phyloP scores from a whole-genome alignment of 176 grass and related monocot species.

The Canna indica region DNA sequence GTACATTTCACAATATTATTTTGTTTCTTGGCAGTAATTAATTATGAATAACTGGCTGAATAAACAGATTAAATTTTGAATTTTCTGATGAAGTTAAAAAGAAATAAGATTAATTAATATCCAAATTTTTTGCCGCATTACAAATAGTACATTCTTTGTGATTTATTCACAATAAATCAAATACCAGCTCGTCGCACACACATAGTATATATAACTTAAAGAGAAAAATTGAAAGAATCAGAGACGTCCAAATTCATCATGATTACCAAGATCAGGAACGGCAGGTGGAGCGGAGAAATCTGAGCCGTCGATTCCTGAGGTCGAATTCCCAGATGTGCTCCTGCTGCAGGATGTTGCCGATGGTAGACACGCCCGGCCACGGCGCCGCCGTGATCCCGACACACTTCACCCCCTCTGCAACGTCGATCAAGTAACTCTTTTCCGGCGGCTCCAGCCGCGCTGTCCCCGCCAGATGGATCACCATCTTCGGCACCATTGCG shows the following conservation, averaged over 20 bases:
- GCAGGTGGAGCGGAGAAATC: slow-evolving; percentile 67
- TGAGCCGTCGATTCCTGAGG: slow-evolving; percentile 12
- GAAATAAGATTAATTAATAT: too few relatives aligned
- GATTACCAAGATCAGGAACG: background rate
- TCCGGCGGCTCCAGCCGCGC: slow-evolving; percentile 46
- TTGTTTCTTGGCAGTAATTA: too few relatives aligned
- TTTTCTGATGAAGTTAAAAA: too few relatives aligned
- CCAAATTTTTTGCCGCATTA: too few relatives aligned
- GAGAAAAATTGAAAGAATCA: background rate
- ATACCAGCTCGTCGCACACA: background rate
- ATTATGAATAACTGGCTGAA: too few relatives aligned
- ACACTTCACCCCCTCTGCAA: slow-evolving; percentile 42
- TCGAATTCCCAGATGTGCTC: slow-evolving; percentile 92
- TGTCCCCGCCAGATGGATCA: slow-evolving; percentile 34
- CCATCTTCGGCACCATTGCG: slow-evolving; percentile 10
- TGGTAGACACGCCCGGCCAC: slow-evolving; percentile 23
- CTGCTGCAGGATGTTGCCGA: slow-evolving; percentile 84
- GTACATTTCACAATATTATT: too few relatives aligned
- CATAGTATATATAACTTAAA: background rate
- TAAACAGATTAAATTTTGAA: too few relatives aligned
- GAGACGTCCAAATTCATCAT: background rate
- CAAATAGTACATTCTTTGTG: background rate
- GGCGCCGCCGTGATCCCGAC: slow-evolving; percentile 29
- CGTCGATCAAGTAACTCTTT: slow-evolving; percentile 75
- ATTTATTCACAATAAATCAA: background rate